These are phyloP conservation scores for Fonsecaea nubica DNA, from an alignment of 2,329 filamentous ascomycete species.

Conservation along the genomic window DNA sequence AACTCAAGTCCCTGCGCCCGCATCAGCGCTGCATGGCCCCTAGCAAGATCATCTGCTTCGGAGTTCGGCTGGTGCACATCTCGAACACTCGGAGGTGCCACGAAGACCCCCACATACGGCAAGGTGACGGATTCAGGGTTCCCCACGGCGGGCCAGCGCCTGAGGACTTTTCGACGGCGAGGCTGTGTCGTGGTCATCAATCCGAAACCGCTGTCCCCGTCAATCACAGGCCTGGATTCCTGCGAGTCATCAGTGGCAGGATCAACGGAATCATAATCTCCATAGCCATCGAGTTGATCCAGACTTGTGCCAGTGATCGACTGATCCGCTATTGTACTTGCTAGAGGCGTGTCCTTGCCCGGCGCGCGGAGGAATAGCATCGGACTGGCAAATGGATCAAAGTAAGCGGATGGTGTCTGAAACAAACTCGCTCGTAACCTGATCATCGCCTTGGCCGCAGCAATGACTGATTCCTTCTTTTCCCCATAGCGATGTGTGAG, in stretches of 20 bases:
- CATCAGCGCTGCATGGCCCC: conserved; percentile 42
- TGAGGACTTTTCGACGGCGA: conserved; percentile 37
- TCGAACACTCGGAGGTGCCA: conserved; percentile 3
- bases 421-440: conserved; percentile 50
- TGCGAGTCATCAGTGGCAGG: conserved; percentile 27
- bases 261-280: conserved; percentile 12
- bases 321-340: conserved; percentile 21
- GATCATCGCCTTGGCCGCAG: conserved; percentile 34
- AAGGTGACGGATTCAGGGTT: conserved; percentile 34
- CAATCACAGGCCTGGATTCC: background rate
- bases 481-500: conserved; percentile 25
- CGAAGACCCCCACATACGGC: conserved; percentile 35
- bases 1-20: conserved; percentile 50
- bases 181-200: background rate
- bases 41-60: background rate
- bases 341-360: conserved; percentile 47
- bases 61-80: background rate
- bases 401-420: conserved; percentile 45
- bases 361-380: conserved; percentile 51
- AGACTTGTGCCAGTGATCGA: conserved; percentile 27
- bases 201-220: too few species aligned
- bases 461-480: conserved; percentile 14
- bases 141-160: conserved; percentile 36
- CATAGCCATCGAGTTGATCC: conserved; percentile 24
- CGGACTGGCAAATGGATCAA: conserved; percentile 54